Conservation (phyloP, 2,329 filamentous ascomycete species). For the Huntiella savannae region DNA sequence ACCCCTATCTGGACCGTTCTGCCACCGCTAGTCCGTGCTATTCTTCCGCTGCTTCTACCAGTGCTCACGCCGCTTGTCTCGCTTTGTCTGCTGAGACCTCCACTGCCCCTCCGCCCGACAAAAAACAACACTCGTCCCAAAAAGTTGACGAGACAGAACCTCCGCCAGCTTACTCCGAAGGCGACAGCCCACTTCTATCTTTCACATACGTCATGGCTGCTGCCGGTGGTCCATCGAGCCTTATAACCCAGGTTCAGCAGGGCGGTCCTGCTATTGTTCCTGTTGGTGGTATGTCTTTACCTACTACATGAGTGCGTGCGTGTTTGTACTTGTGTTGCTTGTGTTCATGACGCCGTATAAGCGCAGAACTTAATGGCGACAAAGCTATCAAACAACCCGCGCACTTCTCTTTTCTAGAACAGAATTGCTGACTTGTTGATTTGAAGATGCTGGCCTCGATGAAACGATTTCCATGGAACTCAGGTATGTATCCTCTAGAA, state of each 20-base stretch:
- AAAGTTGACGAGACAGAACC: conserved; percentile 78
- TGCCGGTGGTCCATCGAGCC: conserved; percentile 90
- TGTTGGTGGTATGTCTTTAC: conserved; percentile 47
- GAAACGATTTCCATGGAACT: conserved; percentile 92
- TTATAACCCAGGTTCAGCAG: conserved; percentile 98
- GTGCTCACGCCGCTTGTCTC: neutral
- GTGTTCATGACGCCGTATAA: neutral
- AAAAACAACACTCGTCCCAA: conserved; percentile 53
- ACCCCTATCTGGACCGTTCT: neutral
- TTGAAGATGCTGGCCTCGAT: conserved; percentile 59
- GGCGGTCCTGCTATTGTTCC: conserved; percentile 76
- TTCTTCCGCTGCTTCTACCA: neutral
- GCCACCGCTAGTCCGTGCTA: neutral
- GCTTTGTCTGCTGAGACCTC: neutral
- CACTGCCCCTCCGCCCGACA: conserved; percentile 29
- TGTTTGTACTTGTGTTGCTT: neutral
- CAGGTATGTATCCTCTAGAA: conserved; percentile 40
- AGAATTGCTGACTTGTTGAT: conserved; percentile 2
- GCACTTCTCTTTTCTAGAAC: no score
- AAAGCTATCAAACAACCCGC: conserved; percentile 12
- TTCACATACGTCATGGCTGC: conserved; percentile 97
- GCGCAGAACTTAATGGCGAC: neutral
- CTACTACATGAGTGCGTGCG: neutral
- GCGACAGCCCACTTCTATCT: conserved; percentile 73
- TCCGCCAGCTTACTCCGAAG: conserved; percentile 90